Evolutionary conservation across 495 filamentous ascomycete genomes (phyloP), one percentile per base, ranked within the genome.

Genomic region (Acidiella bohemica): DNA sequence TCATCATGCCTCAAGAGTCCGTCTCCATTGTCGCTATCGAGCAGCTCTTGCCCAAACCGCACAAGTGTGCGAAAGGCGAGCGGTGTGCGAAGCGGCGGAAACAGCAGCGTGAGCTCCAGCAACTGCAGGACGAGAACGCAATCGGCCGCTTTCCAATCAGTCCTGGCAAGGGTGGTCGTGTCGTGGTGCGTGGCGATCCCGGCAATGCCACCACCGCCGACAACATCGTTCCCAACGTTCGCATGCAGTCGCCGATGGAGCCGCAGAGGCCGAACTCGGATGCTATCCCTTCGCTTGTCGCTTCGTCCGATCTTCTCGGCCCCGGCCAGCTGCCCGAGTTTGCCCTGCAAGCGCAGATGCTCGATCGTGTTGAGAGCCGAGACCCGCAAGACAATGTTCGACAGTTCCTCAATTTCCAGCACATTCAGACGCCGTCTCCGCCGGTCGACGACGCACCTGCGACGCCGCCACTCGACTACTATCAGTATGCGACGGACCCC

Each of bases 21-120:
- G 81, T 88, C 2, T 92, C 86, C 0, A 93, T 94, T 41, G 84
- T 94, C 23, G 86, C 71, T 0, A 94, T 94, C 44, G 86, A 94
- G 60, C 83, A 94, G 55, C 52, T 87, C 12, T 63, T 93, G 14
- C 86, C 86, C 2, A 86, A 80, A 58, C 70, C 73, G 0, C 90
- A 97, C 59, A 72, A 67, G 26, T 97, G 90, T 60, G 77, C 75
- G 26, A 95, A 94, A 58, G 90, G 88, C 26, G 86, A 93, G 48
- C 76, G 79, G 36, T 97, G 90, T 58, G 65, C 70, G 14, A 93
- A 88, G 59, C 87, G 66, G 64, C 72, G 68, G 56, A 80, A 73
- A 51, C 75, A 84, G 46, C 75, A 90, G 53, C 67, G 72, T 24
- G 65, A 80, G 62, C 66, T 84, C 36, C 71, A 72, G 21, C 64